phyloP scores from a whole-genome alignment of 2,329 filamentous ascomycete genomes.

The Tolypocladium ovalisporum region DNA sequence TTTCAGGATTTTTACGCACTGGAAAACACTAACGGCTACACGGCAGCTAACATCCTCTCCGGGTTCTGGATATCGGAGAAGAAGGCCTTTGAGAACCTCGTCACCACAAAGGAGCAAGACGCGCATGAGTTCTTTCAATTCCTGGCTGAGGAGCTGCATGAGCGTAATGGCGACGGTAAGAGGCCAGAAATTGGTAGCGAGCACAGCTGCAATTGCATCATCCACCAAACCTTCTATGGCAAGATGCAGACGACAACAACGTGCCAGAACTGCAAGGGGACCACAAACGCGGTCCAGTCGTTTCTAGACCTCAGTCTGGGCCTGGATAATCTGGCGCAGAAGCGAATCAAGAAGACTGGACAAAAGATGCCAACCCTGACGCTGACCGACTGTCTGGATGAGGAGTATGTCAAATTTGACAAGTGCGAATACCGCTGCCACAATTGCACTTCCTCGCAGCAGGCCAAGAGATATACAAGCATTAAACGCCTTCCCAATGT shows the following conservation, averaged over 20 bases:
- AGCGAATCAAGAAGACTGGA: slow-evolving; percentile 42
- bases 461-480: slow-evolving; percentile 73
- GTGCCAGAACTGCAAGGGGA: slow-evolving; percentile 76
- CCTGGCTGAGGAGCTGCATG: slow-evolving; percentile 81
- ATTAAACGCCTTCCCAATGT: slow-evolving; percentile 83
- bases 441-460: slow-evolving; percentile 65
- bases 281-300: slow-evolving; percentile 73
- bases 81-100: slow-evolving; percentile 60
- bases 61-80: slow-evolving; percentile 82
- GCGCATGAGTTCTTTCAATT: slow-evolving; percentile 97
- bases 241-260: slow-evolving; percentile 85
- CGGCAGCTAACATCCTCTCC: slow-evolving; percentile 77
- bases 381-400: slow-evolving; percentile 64
- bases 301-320: slow-evolving; percentile 87
- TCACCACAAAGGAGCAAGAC: slow-evolving; percentile 91
- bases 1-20: slow-evolving; percentile 61
- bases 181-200: slow-evolving; percentile 47
- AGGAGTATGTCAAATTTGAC: slow-evolving; percentile 79
- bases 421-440: slow-evolving; percentile 84
- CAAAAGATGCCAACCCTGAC: slow-evolving; percentile 34
- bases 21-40: slow-evolving; percentile 80
- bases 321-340: slow-evolving; percentile 65
- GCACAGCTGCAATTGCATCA: slow-evolving; percentile 72
- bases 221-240: slow-evolving; percentile 91
- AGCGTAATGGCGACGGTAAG: slow-evolving; percentile 64